A percentile compares a stretch with the other conserved stretches of the same genome.
Conservation (phyloP, 2,329 filamentous ascomycete genomes). For the Intubia oerlemansii region DNA sequence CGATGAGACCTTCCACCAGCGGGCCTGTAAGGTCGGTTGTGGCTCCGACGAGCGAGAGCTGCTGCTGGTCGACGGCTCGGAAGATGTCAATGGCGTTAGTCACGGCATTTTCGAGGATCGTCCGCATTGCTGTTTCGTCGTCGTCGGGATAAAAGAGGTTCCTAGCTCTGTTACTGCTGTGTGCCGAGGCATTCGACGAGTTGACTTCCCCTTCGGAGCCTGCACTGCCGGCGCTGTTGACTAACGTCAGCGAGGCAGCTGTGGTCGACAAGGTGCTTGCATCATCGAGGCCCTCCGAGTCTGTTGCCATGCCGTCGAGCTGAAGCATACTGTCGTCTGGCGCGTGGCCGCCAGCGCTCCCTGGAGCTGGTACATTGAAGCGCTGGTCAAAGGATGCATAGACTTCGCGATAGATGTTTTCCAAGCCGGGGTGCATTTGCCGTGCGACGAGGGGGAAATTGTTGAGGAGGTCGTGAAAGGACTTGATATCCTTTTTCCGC, state of each 20-base stretch:
- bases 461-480: slow-evolving; percentile 72
- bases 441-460: slow-evolving; percentile 89
- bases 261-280: too few relatives aligned
- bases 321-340: too few relatives aligned
- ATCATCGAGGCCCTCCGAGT: too few relatives aligned
- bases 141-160: slow-evolving; percentile 71
- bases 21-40: slow-evolving; percentile 88
- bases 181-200: slow-evolving; percentile 1
- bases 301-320: too few relatives aligned
- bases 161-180: slow-evolving; percentile 26
- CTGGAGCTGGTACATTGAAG: slow-evolving; percentile 40
- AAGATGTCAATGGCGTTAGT: slow-evolving; percentile 90
- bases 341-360: not conserved
- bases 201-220: too few relatives aligned
- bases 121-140: slow-evolving; percentile 78
- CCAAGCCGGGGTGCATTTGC: slow-evolving; percentile 85
- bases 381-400: slow-evolving; percentile 68
- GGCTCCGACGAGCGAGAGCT: slow-evolving; percentile 73
- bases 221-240: slow-evolving; percentile 46
- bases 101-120: slow-evolving; percentile 75
- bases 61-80: slow-evolving; percentile 86
- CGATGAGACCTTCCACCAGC: slow-evolving; percentile 79
- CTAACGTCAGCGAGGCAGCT: too few relatives aligned
- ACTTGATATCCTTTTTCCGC: slow-evolving; percentile 76
- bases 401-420: slow-evolving; percentile 80